phyloP scores from a whole-genome alignment of 139 green algal genomes.

The Gonium pectorale region DNA sequence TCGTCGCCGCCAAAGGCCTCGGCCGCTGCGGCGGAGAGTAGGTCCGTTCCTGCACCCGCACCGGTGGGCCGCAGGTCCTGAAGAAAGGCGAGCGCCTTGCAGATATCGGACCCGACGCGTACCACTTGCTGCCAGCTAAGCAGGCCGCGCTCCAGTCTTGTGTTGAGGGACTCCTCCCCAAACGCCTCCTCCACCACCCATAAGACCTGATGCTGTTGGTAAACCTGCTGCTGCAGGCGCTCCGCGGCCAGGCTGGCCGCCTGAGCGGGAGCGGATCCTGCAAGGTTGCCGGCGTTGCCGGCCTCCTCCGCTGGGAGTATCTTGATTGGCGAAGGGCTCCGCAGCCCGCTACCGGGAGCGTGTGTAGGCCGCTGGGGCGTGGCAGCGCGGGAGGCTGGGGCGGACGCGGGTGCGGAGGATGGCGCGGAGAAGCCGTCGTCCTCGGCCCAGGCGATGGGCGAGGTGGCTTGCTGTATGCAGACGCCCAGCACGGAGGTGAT shows the following conservation, averaged over 20 bases:
- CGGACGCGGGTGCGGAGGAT: not conserved
- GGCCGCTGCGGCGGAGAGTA: not conserved
- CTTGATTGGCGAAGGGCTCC: constrained; percentile 18
- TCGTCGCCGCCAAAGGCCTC: too few species aligned
- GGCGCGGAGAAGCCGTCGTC: constrained; percentile 27
- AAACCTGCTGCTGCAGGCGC: not conserved
- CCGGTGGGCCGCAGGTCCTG: constrained; percentile 55
- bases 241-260: not conserved
- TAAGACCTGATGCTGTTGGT: constrained; percentile 46
- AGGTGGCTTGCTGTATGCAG: constrained; percentile 61
- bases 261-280: not conserved
- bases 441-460: constrained; percentile 4
- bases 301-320: too few species aligned
- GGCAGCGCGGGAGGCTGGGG: constrained; percentile 4
- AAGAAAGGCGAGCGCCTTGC: constrained; percentile 64
- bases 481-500: constrained; percentile 66
- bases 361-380: constrained; percentile 20
- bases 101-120: constrained; percentile 60
- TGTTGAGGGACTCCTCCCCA: constrained; percentile 61
- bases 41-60: constrained; percentile 14
- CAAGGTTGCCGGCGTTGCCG: not conserved
- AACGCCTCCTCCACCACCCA: constrained; percentile 75
- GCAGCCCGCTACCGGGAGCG: not conserved
- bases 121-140: constrained; percentile 70
- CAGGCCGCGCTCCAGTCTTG: constrained; percentile 62